A percentile compares a stretch with the other conserved stretches of the same genome.
phyloP scores from a whole-genome alignment of 768 basidiomycete species.

The Punctularia strigosozonata region DNA sequence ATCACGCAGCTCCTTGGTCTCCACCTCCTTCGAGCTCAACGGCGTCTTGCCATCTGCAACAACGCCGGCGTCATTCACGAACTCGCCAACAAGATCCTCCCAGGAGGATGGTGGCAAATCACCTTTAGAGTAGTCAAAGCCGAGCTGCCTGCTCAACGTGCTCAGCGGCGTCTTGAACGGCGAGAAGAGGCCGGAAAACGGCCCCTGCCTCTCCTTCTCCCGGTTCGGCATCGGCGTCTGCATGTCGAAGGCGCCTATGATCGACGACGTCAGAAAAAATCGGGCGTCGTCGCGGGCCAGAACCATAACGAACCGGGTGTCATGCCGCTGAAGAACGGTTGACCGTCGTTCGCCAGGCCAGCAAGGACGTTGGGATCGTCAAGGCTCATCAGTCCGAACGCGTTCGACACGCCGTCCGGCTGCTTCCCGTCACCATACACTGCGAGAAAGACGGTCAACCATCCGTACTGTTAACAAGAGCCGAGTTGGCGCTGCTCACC shows the following conservation, averaged over 20 bases:
- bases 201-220: too few relatives aligned
- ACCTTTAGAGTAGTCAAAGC: neutral
- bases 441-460: too few relatives aligned
- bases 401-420: constrained; percentile 25
- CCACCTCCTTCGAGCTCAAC: constrained; percentile 23
- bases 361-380: constrained; percentile 64
- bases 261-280: too few relatives aligned
- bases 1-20: constrained; percentile 43
- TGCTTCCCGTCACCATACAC: too few relatives aligned
- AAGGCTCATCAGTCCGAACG: constrained; percentile 67
- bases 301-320: constrained; percentile 12
- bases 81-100: constrained; percentile 6
- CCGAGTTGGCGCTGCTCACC: too few relatives aligned
- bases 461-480: too few relatives aligned
- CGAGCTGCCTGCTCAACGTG: constrained; percentile 10
- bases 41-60: constrained; percentile 14
- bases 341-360: constrained; percentile 41
- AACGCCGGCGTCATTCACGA: constrained; percentile 6
- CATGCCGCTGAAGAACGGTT: constrained; percentile 45
- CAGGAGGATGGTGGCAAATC: neutral
- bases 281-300: too few relatives aligned
- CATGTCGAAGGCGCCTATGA: too few relatives aligned
- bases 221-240: too few relatives aligned
- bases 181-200: constrained; percentile 10
- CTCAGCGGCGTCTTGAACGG: constrained; percentile 13